Evolutionary conservation across 2,329 filamentous ascomycete genomes (phyloP).

Genomic region (Zasmidium cellare): DNA sequence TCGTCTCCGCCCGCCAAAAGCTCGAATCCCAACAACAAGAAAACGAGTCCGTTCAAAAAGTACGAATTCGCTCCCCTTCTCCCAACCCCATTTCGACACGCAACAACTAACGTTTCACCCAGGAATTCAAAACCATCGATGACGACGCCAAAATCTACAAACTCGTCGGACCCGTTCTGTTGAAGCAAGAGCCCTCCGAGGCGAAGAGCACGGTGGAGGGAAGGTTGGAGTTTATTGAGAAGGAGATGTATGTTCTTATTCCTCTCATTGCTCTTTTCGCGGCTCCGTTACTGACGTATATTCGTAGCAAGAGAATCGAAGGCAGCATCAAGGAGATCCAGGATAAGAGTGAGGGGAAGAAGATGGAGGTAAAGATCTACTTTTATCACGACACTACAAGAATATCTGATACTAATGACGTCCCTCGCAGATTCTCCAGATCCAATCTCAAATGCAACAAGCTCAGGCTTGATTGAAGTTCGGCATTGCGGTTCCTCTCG

Average conservation of each 20-base stretch:
- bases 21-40: slow-evolving; percentile 93
- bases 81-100: not conserved
- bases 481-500: too few relatives aligned
- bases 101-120: too few relatives aligned
- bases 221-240: slow-evolving; percentile 85
- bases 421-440: slow-evolving; percentile 42
- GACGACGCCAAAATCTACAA: slow-evolving; percentile 93
- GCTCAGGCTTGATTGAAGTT: too few relatives aligned
- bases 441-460: slow-evolving; percentile 44
- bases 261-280: not conserved
- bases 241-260: slow-evolving; percentile 73
- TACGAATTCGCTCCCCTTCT: slow-evolving; percentile 34
- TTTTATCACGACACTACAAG: not conserved
- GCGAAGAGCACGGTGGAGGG: slow-evolving; percentile 89
- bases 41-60: slow-evolving; percentile 83
- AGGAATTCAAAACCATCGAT: slow-evolving; percentile 80
- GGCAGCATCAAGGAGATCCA: slow-evolving; percentile 64
- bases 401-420: slow-evolving; percentile 6
- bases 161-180: slow-evolving; percentile 82
- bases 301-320: slow-evolving; percentile 63
- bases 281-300: not conserved
- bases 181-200: slow-evolving; percentile 93
- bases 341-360: slow-evolving; percentile 64
- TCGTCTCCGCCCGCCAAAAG: slow-evolving; percentile 79
- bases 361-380: slow-evolving; percentile 57